These are phyloP conservation scores for Lactifluus echinatus DNA, from an alignment of 768 basidiomycete species.

Conservation along the genomic window DNA sequence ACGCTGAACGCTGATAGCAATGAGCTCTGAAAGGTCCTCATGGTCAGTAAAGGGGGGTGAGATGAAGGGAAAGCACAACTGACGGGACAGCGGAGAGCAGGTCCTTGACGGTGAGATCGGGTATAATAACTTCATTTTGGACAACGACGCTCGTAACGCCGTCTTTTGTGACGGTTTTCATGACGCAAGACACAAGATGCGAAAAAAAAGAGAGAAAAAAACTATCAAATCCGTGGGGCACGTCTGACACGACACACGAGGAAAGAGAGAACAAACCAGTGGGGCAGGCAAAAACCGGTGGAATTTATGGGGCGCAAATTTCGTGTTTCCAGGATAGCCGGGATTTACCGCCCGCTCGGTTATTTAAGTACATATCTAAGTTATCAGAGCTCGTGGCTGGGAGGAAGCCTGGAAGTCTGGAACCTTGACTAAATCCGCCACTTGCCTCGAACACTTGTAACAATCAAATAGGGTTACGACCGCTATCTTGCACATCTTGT, in stretches of 20 bases:
- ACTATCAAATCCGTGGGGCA: neutral
- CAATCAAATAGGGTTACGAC: neutral
- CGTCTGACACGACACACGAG: no score
- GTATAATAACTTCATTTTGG: constrained; percentile 60
- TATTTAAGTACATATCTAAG: no score
- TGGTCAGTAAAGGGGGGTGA: neutral
- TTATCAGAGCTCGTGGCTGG: no score
- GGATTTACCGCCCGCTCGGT: no score
- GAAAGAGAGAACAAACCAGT: no score
- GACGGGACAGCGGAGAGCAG: constrained; percentile 77
- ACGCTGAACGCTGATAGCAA: constrained; percentile 85
- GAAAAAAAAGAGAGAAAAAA: neutral
- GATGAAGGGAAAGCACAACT: constrained; percentile 25
- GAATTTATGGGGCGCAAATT: no score
- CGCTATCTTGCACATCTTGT: constrained; percentile 13
- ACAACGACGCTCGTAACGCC: constrained; percentile 28
- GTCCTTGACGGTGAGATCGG: constrained; percentile 84
- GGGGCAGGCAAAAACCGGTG: no score
- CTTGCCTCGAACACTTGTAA: constrained; percentile 14
- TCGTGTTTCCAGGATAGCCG: no score
- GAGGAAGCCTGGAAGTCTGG: no score
- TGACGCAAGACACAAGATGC: neutral
- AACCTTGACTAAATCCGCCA: no score
- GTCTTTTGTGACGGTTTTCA: constrained; percentile 19
- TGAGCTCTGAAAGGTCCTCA: constrained; percentile 43